Base-by-base conservation (phyloP, 768 basidiomycete genomes). In the Sistotremastrum suecicum region DNA sequence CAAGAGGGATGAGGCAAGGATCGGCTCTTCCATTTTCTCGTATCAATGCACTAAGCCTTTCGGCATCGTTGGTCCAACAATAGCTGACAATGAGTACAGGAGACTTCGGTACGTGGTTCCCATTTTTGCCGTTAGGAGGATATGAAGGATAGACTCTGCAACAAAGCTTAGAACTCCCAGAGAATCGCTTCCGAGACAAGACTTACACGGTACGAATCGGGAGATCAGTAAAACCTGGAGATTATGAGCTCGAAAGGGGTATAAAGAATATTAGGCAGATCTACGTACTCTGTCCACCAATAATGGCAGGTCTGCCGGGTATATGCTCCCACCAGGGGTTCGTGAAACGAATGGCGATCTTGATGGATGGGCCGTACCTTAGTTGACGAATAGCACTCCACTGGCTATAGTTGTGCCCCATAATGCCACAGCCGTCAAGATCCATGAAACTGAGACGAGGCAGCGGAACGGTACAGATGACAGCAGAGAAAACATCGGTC, bases 131-230 rank as follows among this genome's bases (percentile, higher is more conserved):
- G n/a, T 50, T 45, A 28, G 52, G 50, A 0, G 65, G 65, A 28
- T 64, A 65, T 2, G 69, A 71, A 0, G 70, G 71, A 49, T 70
- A 72, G 3, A 72, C 65, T 12, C 10, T 5, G 10, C 34, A 30
- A 38, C 20, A 20, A 20, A 20, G 20, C 20, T 20, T 20, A 20
- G 20, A 20, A 20, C 20, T 20, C 20, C 20, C 20, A 20, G 20
- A 20, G 20, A 20, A 20, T 20, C 20, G 20, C 20, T 20, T 20
- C 20, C 20, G 20, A 20, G 20, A 20, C 20, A 20, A 20, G 20
- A 20, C 20, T 20, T 20, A 20, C 41, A 68, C 55, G 0, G 61
- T 64, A 31, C 67, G 61, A n/a, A 67, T 52, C 5, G 64, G 65
- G 11, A 60, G 53, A 51, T 71, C 70, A 1, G 68, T 72, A 50